Evolutionary conservation across 257 asterid genomes (phyloP).

Genomic region (Gentiana dahurica): DNA sequence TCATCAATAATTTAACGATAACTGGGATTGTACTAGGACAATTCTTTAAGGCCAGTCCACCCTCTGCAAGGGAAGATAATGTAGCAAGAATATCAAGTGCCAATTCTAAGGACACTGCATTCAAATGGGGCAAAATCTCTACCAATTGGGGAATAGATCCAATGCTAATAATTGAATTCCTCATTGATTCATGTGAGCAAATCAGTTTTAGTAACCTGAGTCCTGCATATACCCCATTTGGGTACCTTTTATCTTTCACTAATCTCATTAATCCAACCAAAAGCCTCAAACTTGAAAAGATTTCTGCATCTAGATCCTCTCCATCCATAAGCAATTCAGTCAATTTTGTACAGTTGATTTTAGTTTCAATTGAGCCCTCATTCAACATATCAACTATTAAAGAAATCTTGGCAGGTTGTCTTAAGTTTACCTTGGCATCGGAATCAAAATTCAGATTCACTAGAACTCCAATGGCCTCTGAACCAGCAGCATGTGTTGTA

Average conservation of each 20-base stretch:
- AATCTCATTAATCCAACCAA: conserved; percentile 64
- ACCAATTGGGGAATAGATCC: conserved; percentile 45
- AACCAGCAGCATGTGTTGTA: conserved; percentile 62
- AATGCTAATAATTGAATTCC: conserved; percentile 36
- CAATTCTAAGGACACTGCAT: conserved; percentile 25
- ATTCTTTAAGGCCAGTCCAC: conserved; percentile 31
- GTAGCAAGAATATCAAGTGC: conserved; percentile 29
- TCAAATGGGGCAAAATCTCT: conserved; percentile 28
- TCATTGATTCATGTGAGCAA: conserved; percentile 25
- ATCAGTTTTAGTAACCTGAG: conserved; percentile 41
- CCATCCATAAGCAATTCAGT: conserved; percentile 45
- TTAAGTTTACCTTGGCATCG: conserved; percentile 36
- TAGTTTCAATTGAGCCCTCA: conserved; percentile 68
- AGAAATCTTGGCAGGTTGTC: conserved; percentile 62
- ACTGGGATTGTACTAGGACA: conserved; percentile 25
- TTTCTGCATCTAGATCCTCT: conserved; percentile 35
- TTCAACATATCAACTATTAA: conserved; percentile 57
- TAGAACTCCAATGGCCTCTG: conserved; percentile 50
- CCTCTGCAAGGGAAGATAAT: conserved; percentile 30
- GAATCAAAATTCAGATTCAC: conserved; percentile 44
- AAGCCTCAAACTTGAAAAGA: conserved; percentile 53
- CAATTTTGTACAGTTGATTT: conserved; percentile 51
- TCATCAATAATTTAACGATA: conserved; percentile 33
- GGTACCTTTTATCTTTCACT: conserved; percentile 50
- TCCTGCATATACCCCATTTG: conserved; percentile 39